Evolutionary conservation across 345 rosid species (phyloP), one percentile per base, ranked within the genome.

Genomic region (Brassica incana): DNA sequence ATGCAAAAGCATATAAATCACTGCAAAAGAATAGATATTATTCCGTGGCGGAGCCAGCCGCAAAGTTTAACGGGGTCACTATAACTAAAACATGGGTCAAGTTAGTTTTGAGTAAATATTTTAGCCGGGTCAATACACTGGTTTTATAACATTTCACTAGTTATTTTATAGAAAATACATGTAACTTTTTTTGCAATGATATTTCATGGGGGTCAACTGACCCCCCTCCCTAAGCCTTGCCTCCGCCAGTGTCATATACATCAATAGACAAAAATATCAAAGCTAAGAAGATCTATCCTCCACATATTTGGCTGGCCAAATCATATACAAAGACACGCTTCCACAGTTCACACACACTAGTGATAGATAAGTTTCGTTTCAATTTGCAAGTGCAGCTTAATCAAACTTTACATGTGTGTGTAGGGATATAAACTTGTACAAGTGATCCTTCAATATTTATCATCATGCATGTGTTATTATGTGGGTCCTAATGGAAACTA

Each of bases 241-340:
- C 33, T 30, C 33, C 33, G 33, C 33, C 33, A 30, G 4, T 30
- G 33, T 23, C 25, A 23, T 23, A 23, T 23, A 23, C 25, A 23
- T 23, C 25, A 23, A 23, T 18, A 52, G 18, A 63, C 29, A 62
- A 40, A n/a, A n/a, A 30, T 60, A 40, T 4, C 4, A 16, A 62
- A 63, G 40, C 9, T 61, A 77, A 71, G 65, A 77, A 71, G 65
- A 36, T 71, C 6, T 7, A 5, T 60, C 30, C 11, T 69, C 56
- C 38, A 12, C 32, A 52, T 48, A n/a, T 25, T 6, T 63, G 29
- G 66, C n/a, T 33, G 71, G 71, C 40, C 20, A 62, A 63, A 63
- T 45, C 63, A 68, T 32, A 69, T 45, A 18, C 9, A 48, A 23
- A 16, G 29, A 14, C 14, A 71, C 10, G 61, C 58, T 32, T 71